These are phyloP conservation scores for Lentinula boryana DNA, from an alignment of 768 basidiomycete genomes.

Conservation along the genomic window DNA sequence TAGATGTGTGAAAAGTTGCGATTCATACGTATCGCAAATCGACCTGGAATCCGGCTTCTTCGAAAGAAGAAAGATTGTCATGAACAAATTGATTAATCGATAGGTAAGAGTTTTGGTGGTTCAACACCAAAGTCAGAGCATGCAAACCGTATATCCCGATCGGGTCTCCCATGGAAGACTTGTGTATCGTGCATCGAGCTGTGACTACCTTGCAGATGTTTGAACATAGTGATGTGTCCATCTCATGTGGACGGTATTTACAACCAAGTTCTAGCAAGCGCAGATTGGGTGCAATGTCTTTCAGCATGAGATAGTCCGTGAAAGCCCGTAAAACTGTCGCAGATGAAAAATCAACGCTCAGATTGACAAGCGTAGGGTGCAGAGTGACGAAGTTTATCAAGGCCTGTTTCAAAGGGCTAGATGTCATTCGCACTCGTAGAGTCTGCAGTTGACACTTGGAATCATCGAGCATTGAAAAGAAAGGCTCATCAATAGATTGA, in stretches of 20 bases:
- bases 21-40: background rate
- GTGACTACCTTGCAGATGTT: background rate
- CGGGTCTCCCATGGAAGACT: background rate
- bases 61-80: background rate
- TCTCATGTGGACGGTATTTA: background rate
- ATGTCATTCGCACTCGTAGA: background rate
- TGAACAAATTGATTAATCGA: background rate
- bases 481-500: too few species aligned
- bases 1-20: too few species aligned
- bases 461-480: background rate
- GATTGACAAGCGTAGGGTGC: background rate
- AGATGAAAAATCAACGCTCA: background rate
- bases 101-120: background rate
- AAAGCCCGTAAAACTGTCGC: background rate
- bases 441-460: background rate
- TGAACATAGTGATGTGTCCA: background rate
- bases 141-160: background rate
- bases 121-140: background rate
- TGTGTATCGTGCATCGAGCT: background rate
- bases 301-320: background rate
- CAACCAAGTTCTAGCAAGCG: background rate
- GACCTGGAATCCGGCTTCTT: background rate
- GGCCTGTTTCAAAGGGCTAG: background rate
- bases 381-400: background rate
- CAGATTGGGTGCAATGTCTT: background rate